Base-by-base conservation (phyloP, 345 rosid species). In the Melaleuca alternifolia region DNA sequence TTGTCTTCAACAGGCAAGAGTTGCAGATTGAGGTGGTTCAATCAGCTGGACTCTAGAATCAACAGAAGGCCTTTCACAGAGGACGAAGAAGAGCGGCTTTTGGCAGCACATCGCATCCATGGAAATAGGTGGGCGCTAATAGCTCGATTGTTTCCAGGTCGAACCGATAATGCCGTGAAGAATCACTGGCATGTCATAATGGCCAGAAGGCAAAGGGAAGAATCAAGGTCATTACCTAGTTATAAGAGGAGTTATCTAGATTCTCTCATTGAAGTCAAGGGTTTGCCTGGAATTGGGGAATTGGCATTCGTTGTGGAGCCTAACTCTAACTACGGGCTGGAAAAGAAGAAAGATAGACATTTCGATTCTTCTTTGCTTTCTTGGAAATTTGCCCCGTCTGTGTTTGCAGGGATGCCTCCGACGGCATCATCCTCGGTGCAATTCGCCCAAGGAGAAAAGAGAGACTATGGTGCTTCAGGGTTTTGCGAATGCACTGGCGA, bases 41-140 rank as follows among this genome's bases (percentile, higher is more conserved):
- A 93, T 87, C 94, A 93, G 88, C 90, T 93, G 24, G 95, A 93
- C 86, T 93, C 95, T 11, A 90, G 92, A 53, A 93, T 93, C 92
- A 92, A 92, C 48, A 84, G 93, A 71, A 90, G 89, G 46, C 95
- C 93, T 1, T 93, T 93, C 79, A 90, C 93, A 8, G 93, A 93
- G 48, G 93, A 92, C 30, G 95, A 93, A 88, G 95, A 93, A 85
- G 92, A 90, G 33, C 87, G 93, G 84, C 92, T 93, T 41, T 89
- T 93, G 18, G 89, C 91, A 10, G 94, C 92, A 23, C 95, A 93
- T 65, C 77, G 88, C 9, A 83, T 93, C 48, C 95, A 93, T 6
- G 95, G 95, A 30, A 93, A 93, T 88, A 91, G 91, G 84, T 93
- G 95, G 95, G 93, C 94, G n/a, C 65, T 91, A 16, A 93, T 93